phyloP scores from a whole-genome alignment of 164 flowering plant species.

The Piper longum region DNA sequence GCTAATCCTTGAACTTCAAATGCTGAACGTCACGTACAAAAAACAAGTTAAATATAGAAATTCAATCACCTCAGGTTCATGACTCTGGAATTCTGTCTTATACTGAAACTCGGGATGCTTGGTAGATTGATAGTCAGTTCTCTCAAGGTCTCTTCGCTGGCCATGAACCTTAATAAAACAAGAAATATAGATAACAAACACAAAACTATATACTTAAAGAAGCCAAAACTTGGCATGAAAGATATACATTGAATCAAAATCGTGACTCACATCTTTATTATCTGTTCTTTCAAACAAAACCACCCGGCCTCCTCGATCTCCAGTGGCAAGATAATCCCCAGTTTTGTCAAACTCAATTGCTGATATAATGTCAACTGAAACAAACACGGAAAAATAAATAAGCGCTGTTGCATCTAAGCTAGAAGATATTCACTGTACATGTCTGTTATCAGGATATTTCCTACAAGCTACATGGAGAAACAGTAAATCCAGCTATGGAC shows the following conservation, averaged over 20 bases:
- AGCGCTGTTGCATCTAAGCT: too few relatives aligned
- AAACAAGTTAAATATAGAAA: constrained; percentile 1
- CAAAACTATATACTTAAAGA: neutral
- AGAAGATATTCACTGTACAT: too few relatives aligned
- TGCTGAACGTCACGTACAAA: neutral
- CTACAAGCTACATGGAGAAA: too few relatives aligned
- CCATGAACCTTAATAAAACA: neutral
- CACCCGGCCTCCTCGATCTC: constrained; percentile 70
- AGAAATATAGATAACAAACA: neutral
- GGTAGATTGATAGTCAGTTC: constrained; percentile 30
- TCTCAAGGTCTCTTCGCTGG: constrained; percentile 50
- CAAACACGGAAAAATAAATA: too few relatives aligned
- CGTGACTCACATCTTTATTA: constrained; percentile 32
- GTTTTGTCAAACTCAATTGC: constrained; percentile 54
- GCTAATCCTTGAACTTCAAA: neutral
- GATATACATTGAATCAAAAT: too few relatives aligned
- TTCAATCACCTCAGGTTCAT: constrained; percentile 69
- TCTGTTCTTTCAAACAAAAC: constrained; percentile 42
- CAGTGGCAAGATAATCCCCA: constrained; percentile 60
- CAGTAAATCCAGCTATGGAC: too few relatives aligned
- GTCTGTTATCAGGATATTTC: too few relatives aligned
- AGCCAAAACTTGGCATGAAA: too few relatives aligned
- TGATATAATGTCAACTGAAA: constrained; percentile 49
- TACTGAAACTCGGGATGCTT: constrained; percentile 81
- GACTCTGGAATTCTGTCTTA: constrained; percentile 87